A percentile compares a stretch with the other conserved stretches of the same genome.
Conservation (phyloP, 2,329 filamentous ascomycete species). For the Epichloe sp. region DNA sequence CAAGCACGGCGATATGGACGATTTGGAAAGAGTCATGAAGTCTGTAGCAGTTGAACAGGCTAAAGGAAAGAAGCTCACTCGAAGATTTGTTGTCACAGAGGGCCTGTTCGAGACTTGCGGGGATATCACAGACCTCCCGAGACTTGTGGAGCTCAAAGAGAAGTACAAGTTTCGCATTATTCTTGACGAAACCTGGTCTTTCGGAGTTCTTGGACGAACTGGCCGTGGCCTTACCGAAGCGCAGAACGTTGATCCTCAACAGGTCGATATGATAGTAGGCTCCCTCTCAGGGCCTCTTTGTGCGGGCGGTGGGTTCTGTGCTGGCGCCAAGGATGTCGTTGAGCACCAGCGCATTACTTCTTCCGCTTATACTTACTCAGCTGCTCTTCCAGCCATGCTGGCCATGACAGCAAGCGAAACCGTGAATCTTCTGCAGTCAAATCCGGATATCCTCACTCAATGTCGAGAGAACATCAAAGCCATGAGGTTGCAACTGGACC, state of each 20-base stretch:
- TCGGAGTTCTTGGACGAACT: constrained; percentile 83
- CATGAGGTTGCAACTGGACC: constrained; percentile 80
- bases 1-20: constrained; percentile 91
- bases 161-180: constrained; percentile 98
- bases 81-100: constrained; percentile 92
- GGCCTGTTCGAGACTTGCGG: constrained; percentile 85
- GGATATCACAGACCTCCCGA: constrained; percentile 73
- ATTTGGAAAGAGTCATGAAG: constrained; percentile 73
- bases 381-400: constrained; percentile 82
- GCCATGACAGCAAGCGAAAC: constrained; percentile 95
- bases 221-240: constrained; percentile 90
- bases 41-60: constrained; percentile 80
- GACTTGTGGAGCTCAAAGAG: constrained; percentile 83
- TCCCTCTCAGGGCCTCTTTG: constrained; percentile 83
- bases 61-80: constrained; percentile 71
- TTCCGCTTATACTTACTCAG: constrained; percentile 88
- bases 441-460: constrained; percentile 65
- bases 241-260: constrained; percentile 85
- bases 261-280: constrained; percentile 95
- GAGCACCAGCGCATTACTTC: constrained; percentile 93
- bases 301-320: constrained; percentile 91
- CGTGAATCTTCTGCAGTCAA: constrained; percentile 71
- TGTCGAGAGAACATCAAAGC: constrained; percentile 77
- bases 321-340: constrained; percentile 79
- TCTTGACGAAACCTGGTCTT: constrained; percentile 94